Conservation (phyloP, 2,329 filamentous ascomycete genomes). For the Aspergillus terreus region DNA sequence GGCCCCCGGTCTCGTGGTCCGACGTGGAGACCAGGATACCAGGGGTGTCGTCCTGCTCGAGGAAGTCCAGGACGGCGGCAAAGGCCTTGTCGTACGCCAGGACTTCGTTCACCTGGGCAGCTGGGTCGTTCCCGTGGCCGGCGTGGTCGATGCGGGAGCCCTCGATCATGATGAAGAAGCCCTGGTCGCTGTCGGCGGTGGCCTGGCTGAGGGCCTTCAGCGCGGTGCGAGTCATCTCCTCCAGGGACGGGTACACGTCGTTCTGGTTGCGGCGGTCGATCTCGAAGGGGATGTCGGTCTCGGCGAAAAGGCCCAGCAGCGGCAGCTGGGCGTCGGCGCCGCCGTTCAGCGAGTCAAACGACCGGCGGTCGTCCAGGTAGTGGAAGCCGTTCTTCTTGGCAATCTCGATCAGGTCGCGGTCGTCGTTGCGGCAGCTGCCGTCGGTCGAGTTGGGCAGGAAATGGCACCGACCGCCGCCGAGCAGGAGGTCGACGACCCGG, state of each 20-base stretch:
- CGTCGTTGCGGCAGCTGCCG: slow-evolving; percentile 78
- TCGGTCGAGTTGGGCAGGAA: slow-evolving; percentile 79
- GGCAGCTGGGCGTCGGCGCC: slow-evolving; percentile 71
- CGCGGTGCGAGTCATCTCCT: slow-evolving; percentile 85
- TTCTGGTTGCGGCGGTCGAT: slow-evolving; percentile 79
- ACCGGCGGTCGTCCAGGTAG: slow-evolving; percentile 68
- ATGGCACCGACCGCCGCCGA: slow-evolving; percentile 89
- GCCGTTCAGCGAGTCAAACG: slow-evolving; percentile 69
- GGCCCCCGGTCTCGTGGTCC: slow-evolving; percentile 93
- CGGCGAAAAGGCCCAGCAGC: slow-evolving; percentile 79
- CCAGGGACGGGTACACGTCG: slow-evolving; percentile 79
- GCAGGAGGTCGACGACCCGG: slow-evolving; percentile 82
- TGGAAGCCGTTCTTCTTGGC: slow-evolving; percentile 77
- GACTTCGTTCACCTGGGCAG: slow-evolving; percentile 83
- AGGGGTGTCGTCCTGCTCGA: slow-evolving; percentile 66
- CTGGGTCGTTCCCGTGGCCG: slow-evolving; percentile 79
- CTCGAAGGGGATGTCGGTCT: slow-evolving; percentile 83
- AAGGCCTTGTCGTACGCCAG: slow-evolving; percentile 92
- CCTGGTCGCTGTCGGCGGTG: slow-evolving; percentile 78
- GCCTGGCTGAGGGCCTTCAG: slow-evolving; percentile 75
- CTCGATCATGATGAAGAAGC: slow-evolving; percentile 99
- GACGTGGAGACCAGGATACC: slow-evolving; percentile 85
- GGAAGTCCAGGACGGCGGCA: slow-evolving; percentile 75
- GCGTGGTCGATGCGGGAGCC: slow-evolving; percentile 95
- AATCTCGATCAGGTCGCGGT: slow-evolving; percentile 68